These are phyloP conservation scores for Samsoniella hepiali DNA, from an alignment of 2,329 filamentous ascomycete species.

Conservation along the genomic window DNA sequence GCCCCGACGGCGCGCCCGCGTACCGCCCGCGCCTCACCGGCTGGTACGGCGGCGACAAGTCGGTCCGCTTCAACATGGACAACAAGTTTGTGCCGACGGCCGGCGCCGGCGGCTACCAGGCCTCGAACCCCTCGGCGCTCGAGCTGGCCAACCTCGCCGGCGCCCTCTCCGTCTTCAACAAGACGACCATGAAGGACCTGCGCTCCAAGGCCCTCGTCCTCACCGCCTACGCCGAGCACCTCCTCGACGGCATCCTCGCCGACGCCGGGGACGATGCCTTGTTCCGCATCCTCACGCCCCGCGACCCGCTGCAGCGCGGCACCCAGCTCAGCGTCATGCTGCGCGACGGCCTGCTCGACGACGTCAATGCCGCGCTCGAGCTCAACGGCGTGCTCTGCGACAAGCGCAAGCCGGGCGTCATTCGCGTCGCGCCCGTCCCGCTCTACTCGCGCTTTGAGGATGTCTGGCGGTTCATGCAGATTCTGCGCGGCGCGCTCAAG, in stretches of 20 bases:
- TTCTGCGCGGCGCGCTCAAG: conserved; percentile 34
- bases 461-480: conserved; percentile 51
- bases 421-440: conserved; percentile 78
- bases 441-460: conserved; percentile 81
- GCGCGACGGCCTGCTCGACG: conserved; percentile 65
- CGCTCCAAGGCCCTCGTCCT: conserved; percentile 68
- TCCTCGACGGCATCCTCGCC: conserved; percentile 50
- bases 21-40: conserved; percentile 70
- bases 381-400: conserved; percentile 72
- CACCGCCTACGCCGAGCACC: conserved; percentile 72
- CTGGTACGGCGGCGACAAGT: conserved; percentile 85
- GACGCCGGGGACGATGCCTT: conserved; percentile 32
- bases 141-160: conserved; percentile 74
- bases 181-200: conserved; percentile 66
- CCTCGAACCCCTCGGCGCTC: conserved; percentile 78
- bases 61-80: conserved; percentile 76
- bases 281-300: conserved; percentile 67
- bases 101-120: conserved; percentile 77
- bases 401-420: conserved; percentile 80
- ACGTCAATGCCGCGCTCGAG: conserved; percentile 60
- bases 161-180: conserved; percentile 69
- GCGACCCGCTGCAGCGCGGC: conserved; percentile 64
- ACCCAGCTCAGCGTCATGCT: conserved; percentile 76
- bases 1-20: conserved; percentile 31
- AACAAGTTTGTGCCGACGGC: conserved; percentile 73